A percentile compares a stretch with the other conserved stretches of the same genome.
Evolutionary conservation across 352 stramenopile genomes (phyloP).

Genomic region (Aphanomyces invadans): DNA sequence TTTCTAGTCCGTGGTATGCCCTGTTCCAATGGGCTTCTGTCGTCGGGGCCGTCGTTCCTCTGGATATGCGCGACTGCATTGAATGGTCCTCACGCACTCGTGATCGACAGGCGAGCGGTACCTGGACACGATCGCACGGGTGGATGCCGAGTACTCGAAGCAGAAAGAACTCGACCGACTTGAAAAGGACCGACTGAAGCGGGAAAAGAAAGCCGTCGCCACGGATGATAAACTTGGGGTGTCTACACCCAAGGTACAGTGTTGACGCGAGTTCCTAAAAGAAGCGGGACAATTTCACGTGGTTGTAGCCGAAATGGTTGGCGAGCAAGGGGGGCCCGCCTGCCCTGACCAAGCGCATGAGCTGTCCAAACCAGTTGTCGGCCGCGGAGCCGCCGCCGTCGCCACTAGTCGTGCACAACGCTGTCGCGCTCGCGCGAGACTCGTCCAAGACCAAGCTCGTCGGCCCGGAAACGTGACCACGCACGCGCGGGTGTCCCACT

Average conservation of each 20-base stretch:
- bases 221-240: not conserved
- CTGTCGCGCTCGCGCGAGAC: not conserved
- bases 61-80: no score
- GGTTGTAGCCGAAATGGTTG: not conserved
- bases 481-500: no score
- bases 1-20: constrained; percentile 39
- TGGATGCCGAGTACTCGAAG: constrained; percentile 2
- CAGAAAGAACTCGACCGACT: constrained; percentile 1
- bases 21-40: no score
- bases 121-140: constrained; percentile 1
- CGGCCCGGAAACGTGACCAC: not conserved
- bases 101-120: constrained; percentile 18
- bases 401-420: constrained; percentile 3
- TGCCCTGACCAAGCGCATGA: constrained; percentile 6
- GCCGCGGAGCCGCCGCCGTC: not conserved
- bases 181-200: constrained; percentile 7
- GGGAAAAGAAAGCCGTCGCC: constrained; percentile 4
- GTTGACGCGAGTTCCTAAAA: no score
- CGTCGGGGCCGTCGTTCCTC: no score
- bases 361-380: not conserved
- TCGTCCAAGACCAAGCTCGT: not conserved
- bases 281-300: not conserved
- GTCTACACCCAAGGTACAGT: constrained; percentile 3
- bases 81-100: no score
- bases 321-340: not conserved